phyloP scores from a whole-genome alignment of 202 grass and related monocot species.

The Eragrostis tef region DNA sequence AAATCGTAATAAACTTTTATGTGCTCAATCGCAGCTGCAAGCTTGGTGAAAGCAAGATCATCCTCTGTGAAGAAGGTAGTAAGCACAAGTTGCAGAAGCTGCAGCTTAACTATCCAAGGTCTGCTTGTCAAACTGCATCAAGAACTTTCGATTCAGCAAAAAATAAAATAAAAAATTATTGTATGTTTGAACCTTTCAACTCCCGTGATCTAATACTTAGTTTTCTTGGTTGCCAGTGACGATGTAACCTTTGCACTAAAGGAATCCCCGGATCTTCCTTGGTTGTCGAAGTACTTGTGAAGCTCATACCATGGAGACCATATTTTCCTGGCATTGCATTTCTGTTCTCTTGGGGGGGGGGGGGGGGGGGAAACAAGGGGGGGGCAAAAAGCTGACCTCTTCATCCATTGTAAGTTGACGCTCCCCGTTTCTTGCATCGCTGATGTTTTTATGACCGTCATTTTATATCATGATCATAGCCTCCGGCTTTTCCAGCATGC shows the following conservation, averaged over 20 bases:
- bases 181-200: not conserved
- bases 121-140: conserved; percentile 17
- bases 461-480: not conserved
- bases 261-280: conserved; percentile 75
- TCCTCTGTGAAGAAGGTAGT: conserved; percentile 87
- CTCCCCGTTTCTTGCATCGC: not conserved
- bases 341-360: conserved; percentile 12
- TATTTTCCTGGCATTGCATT: conserved; percentile 5
- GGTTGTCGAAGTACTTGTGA: conserved; percentile 90
- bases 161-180: not conserved
- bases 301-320: not conserved
- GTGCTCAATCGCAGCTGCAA: conserved; percentile 66
- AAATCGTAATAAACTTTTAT: conserved; percentile 22
- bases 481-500: not conserved
- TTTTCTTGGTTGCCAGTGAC: conserved; percentile 65
- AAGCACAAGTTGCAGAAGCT: conserved; percentile 92
- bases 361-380: too few relatives aligned
- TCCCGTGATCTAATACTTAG: conserved; percentile 15
- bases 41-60: conserved; percentile 89
- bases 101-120: conserved; percentile 97
- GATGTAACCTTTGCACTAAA: conserved; percentile 95
- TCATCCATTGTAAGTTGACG: conserved; percentile 38
- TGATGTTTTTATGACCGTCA: not conserved
- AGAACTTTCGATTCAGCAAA: not conserved
- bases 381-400: not conserved